Conservation (phyloP, 208 protist genomes). For the Trypanosomatidae sp. region DNA sequence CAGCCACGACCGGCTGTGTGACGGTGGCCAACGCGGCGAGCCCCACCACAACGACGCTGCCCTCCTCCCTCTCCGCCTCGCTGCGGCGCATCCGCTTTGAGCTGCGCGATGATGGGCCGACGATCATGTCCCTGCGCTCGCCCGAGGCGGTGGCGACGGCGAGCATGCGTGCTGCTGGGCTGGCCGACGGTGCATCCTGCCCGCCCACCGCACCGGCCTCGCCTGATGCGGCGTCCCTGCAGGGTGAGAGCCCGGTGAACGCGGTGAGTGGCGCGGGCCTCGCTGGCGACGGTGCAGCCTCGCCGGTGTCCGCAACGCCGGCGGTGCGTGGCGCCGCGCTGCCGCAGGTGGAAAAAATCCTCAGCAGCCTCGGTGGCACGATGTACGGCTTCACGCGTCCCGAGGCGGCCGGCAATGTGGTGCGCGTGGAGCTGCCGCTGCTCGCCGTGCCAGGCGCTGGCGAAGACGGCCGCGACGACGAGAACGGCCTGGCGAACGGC, state of each 20-base stretch:
- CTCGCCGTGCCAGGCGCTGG: slow-evolving; percentile 58
- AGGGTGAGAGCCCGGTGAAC: neutral
- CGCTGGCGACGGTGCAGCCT: too few species aligned
- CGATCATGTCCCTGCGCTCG: slow-evolving; percentile 30
- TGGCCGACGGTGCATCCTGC: neutral
- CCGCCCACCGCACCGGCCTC: too few species aligned
- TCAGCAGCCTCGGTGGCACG: slow-evolving; percentile 59
- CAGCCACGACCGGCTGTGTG: slow-evolving; percentile 6
- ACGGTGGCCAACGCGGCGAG: slow-evolving; percentile 2
- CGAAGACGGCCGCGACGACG: slow-evolving; percentile 40
- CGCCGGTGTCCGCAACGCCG: neutral
- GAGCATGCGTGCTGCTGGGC: neutral
- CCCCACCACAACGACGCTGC: slow-evolving; percentile 7
- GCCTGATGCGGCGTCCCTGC: neutral
- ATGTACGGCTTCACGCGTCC: slow-evolving; percentile 65
- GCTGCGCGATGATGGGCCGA: slow-evolving; percentile 52
- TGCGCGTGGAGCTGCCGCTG: slow-evolving; percentile 75
- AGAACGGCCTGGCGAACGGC: slow-evolving; percentile 6
- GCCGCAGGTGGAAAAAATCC: slow-evolving; percentile 37
- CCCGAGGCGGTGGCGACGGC: slow-evolving; percentile 11
- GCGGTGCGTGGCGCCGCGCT: slow-evolving; percentile 28
- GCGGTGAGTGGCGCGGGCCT: too few species aligned
- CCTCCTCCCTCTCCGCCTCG: slow-evolving; percentile 34
- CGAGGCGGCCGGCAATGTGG: slow-evolving; percentile 47
- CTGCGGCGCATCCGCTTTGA: slow-evolving; percentile 75